Percentiles rank a stretch among this genome's conserved stretches.
These are phyloP conservation scores for Lentithecium fluviatile DNA, from an alignment of 495 filamentous ascomycete genomes.

Conservation along the genomic window DNA sequence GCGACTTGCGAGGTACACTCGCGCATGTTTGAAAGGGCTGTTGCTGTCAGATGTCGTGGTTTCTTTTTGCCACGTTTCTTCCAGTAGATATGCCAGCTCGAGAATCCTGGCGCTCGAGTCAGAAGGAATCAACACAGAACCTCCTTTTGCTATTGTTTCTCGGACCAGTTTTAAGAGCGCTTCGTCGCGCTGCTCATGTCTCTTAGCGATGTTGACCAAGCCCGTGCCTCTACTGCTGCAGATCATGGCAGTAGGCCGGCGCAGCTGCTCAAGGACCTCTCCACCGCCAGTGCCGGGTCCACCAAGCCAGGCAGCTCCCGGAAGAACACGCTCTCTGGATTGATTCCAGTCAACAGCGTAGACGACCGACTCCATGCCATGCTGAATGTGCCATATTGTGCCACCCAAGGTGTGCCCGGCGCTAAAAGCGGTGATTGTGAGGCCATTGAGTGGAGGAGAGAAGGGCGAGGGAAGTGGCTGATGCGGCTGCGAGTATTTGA, in stretches of 20 bases:
- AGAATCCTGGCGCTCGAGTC: slow-evolving; percentile 92
- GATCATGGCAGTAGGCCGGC: slow-evolving; percentile 88
- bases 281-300: slow-evolving; percentile 76
- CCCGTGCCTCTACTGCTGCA: slow-evolving; percentile 84
- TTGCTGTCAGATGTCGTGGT: slow-evolving; percentile 41
- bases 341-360: slow-evolving; percentile 99
- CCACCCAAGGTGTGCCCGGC: slow-evolving; percentile 94
- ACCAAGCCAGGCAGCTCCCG: slow-evolving; percentile 90
- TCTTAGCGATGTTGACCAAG: slow-evolving; percentile 65
- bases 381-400: slow-evolving; percentile 98
- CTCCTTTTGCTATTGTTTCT: slow-evolving; percentile 73
- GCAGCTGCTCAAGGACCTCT: slow-evolving; percentile 88
- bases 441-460: slow-evolving; percentile 83
- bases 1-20: slow-evolving; percentile 78
- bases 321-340: slow-evolving; percentile 84
- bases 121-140: slow-evolving; percentile 91
- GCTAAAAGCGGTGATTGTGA: slow-evolving; percentile 95
- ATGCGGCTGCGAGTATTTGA: slow-evolving; percentile 96
- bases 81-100: slow-evolving; percentile 89
- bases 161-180: slow-evolving; percentile 76
- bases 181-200: slow-evolving; percentile 78
- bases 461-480: slow-evolving; percentile 82
- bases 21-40: slow-evolving; percentile 60
- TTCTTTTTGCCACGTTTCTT: slow-evolving; percentile 79
- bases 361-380: slow-evolving; percentile 93